These are phyloP conservation scores for Nephelium lappaceum DNA, from an alignment of 345 rosid species.

Conservation along the genomic window DNA sequence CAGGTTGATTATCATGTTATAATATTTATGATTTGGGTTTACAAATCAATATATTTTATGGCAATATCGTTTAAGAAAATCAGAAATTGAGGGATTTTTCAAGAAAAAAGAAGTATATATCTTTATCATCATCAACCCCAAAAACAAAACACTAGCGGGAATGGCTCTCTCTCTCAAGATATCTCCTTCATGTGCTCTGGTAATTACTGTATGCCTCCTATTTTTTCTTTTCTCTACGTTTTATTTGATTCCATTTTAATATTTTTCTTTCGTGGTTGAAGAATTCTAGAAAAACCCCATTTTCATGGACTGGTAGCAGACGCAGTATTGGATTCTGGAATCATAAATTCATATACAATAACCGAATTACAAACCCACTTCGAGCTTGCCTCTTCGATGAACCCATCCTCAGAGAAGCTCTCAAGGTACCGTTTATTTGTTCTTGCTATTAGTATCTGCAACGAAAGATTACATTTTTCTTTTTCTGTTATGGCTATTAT, in stretches of 20 bases:
- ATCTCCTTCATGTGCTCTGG: not conserved
- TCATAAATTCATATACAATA: not conserved
- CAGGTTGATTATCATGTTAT: too few relatives aligned
- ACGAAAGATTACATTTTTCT: not conserved
- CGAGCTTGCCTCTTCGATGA: conserved; percentile 40
- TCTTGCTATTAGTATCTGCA: too few relatives aligned
- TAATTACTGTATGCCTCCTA: not conserved
- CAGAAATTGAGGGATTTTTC: too few relatives aligned
- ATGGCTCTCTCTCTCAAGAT: not conserved
- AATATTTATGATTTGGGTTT: too few relatives aligned
- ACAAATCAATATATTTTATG: too few relatives aligned
- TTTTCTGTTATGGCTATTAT: too few relatives aligned
- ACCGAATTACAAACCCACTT: conserved; percentile 19
- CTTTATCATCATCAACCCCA: too few relatives aligned
- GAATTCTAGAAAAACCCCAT: not conserved
- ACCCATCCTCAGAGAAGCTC: conserved; percentile 55
- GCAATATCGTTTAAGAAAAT: too few relatives aligned
- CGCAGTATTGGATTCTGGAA: not conserved
- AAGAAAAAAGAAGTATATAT: too few relatives aligned
- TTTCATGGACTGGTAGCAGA: not conserved
- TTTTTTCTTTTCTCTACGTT: not conserved
- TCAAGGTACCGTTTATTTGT: conserved; percentile 35
- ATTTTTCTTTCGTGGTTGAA: not conserved
- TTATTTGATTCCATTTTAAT: not conserved
- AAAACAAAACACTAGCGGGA: too few relatives aligned